Base-by-base conservation (phyloP, 768 basidiomycete genomes). In the Pleurotus tuoliensis region DNA sequence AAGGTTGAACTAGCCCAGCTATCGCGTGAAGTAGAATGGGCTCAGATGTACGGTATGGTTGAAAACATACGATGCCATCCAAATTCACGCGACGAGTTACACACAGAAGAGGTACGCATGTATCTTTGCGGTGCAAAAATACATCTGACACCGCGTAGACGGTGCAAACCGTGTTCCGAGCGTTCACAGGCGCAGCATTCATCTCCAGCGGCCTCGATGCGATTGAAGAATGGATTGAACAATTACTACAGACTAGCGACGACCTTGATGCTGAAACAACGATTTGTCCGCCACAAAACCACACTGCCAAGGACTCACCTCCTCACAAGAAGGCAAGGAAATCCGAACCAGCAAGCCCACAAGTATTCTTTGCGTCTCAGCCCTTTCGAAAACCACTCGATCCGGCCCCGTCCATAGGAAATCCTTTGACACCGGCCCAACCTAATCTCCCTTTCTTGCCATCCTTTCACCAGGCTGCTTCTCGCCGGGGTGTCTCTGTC, bases 401-500 rank as follows among this genome's bases (percentile, higher is more conserved):
- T 47, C 55, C 55, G 37, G 60, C 56, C n/a, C 48, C 55, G 44
- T 11, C 64, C 24, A 63, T 72, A 38, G 66, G 75, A 11, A 89
- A 88, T 66, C 83, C 86, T 27, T 64, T 86, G 50, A 75, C 84
- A 24, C 83, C 85, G 13, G 85, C 84, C n/a, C 82, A 82, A 63
- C 84, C 84, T 2, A 72, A 75, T 51, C 67, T 82, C 15, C 82
- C 88, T 12, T 88, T 86, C 67, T 70, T 91, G 39, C 84, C 88
- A 0, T 64, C 87, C 27, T 90, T 91, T 69, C 90, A 90, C 66
- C 85, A 90, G 70, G 83, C 81, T 2, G 87, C 87, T 44, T 70
- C 75, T 46, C 88, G 89, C 62, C 81, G 87, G 40, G 77, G 85
- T 45, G 73, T 88, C 57, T 73, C 69, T 18, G 79, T 89, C 7